Evolutionary conservation across 352 stramenopile genomes (phyloP).

Genomic region (Phytophthora sojae): DNA sequence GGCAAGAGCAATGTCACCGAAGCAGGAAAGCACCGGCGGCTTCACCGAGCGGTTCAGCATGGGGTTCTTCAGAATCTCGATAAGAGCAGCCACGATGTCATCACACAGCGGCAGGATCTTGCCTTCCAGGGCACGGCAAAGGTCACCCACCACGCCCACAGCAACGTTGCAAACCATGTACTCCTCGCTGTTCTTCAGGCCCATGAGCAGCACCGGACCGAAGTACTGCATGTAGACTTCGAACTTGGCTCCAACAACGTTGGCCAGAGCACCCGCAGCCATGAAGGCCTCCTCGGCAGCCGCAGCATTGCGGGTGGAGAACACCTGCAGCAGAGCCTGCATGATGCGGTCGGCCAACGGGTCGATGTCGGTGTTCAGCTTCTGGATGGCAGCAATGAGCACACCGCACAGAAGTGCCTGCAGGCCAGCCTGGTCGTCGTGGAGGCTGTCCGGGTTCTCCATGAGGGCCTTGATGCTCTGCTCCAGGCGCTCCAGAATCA

Average conservation of each 20-base stretch:
- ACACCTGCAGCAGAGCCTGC: slow-evolving; percentile 95
- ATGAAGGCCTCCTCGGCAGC: slow-evolving; percentile 97
- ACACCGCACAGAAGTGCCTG: slow-evolving; percentile 92
- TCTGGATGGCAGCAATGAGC: slow-evolving; percentile 94
- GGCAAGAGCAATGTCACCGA: slow-evolving; percentile 97
- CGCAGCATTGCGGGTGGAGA: slow-evolving; percentile 93
- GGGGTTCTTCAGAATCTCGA: slow-evolving; percentile 96
- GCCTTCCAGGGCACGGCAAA: slow-evolving; percentile 93
- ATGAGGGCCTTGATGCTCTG: slow-evolving; percentile 69
- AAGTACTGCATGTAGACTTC: slow-evolving; percentile 97
- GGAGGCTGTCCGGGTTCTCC: slow-evolving; percentile 78
- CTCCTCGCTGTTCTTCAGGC: slow-evolving; percentile 95
- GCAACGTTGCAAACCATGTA: slow-evolving; percentile 97
- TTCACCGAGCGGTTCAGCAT: slow-evolving; percentile 95
- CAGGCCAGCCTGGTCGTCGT: slow-evolving; percentile 76
- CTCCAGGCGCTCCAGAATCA: slow-evolving; percentile 84
- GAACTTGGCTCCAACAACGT: slow-evolving; percentile 93
- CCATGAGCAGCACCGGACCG: slow-evolving; percentile 91
- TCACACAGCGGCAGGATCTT: slow-evolving; percentile 95
- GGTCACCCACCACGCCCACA: slow-evolving; percentile 95
- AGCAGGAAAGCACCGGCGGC: slow-evolving; percentile 96
- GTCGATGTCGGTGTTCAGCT: slow-evolving; percentile 90
- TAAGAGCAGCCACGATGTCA: slow-evolving; percentile 93
- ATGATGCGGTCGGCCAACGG: slow-evolving; percentile 95
- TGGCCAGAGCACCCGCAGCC: slow-evolving; percentile 93